Percentiles rank a stretch among this genome's conserved stretches.
Conservation (phyloP, 2,329 filamentous ascomycete genomes). For the Fusarium piperis region DNA sequence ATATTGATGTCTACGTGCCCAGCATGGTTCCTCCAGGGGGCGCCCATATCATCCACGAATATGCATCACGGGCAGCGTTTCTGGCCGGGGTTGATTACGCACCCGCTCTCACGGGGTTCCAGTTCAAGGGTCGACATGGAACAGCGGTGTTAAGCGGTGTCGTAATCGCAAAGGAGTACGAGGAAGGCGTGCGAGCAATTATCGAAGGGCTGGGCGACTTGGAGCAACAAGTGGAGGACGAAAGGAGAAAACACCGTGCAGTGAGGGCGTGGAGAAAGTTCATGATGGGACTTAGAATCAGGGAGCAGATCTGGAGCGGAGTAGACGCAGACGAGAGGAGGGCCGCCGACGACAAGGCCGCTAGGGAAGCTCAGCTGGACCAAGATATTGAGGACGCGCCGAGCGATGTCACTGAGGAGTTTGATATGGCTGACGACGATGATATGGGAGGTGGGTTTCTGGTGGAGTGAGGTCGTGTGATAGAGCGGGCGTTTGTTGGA, state of each 20-base stretch:
- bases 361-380: constrained; percentile 50
- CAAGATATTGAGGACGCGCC: constrained; percentile 48
- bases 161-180: constrained; percentile 77
- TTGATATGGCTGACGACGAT: constrained; percentile 54
- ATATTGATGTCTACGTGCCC: constrained; percentile 91
- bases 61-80: constrained; percentile 76
- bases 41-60: constrained; percentile 70
- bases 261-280: constrained; percentile 76
- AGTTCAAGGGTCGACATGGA: constrained; percentile 85
- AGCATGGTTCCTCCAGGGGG: constrained; percentile 90
- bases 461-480: constrained; percentile 44
- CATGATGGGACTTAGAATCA: constrained; percentile 79
- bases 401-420: constrained; percentile 56
- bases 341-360: constrained; percentile 50
- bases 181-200: constrained; percentile 76
- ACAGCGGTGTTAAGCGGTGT: constrained; percentile 84
- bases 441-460: constrained; percentile 60
- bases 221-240: constrained; percentile 69
- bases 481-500: background rate
- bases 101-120: constrained; percentile 89
- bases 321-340: constrained; percentile 60
- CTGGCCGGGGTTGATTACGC: constrained; percentile 85
- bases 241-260: constrained; percentile 78
- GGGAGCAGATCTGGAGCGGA: constrained; percentile 74
- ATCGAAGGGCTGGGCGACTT: constrained; percentile 75